Evolutionary conservation across 1,284 basidiomycete genomes (phyloP).

Genomic region (Earliella scabrosa): DNA sequence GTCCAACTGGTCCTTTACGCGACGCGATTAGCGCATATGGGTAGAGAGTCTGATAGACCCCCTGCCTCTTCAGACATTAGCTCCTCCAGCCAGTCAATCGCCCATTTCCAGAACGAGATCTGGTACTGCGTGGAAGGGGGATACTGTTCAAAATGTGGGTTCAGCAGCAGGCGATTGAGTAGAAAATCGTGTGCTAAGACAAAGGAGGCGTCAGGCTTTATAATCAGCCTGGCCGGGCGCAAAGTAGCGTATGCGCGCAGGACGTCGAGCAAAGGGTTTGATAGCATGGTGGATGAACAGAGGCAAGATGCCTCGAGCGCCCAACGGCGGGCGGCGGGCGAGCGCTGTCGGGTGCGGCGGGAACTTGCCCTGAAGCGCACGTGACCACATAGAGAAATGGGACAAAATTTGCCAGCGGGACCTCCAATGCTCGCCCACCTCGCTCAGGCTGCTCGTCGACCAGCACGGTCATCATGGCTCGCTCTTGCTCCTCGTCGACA

Average conservation of each 20-base stretch:
- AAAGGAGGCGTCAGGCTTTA: slow-evolving; percentile 40
- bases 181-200: slow-evolving; percentile 54
- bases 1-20: slow-evolving; percentile 60
- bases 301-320: background rate
- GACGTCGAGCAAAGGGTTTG: slow-evolving; percentile 41
- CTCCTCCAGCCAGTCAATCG: slow-evolving; percentile 56
- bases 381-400: slow-evolving; percentile 21
- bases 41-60: background rate
- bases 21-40: background rate
- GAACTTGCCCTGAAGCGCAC: slow-evolving; percentile 23
- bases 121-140: slow-evolving; percentile 69
- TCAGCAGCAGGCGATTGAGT: slow-evolving; percentile 51
- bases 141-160: slow-evolving; percentile 55
- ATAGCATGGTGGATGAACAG: background rate
- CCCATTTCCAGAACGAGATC: slow-evolving; percentile 72
- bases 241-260: slow-evolving; percentile 61
- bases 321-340: background rate
- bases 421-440: slow-evolving; percentile 37
- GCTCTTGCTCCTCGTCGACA: slow-evolving; percentile 21
- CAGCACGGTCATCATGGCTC: slow-evolving; percentile 24
- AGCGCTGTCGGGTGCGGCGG: slow-evolving; percentile 1
- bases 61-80: slow-evolving; percentile 45
- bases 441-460: slow-evolving; percentile 29
- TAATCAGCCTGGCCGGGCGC: slow-evolving; percentile 44
- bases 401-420: slow-evolving; percentile 31